phyloP scores from a whole-genome alignment of 805 yeast genomes.

The Brettanomyces sp. region DNA sequence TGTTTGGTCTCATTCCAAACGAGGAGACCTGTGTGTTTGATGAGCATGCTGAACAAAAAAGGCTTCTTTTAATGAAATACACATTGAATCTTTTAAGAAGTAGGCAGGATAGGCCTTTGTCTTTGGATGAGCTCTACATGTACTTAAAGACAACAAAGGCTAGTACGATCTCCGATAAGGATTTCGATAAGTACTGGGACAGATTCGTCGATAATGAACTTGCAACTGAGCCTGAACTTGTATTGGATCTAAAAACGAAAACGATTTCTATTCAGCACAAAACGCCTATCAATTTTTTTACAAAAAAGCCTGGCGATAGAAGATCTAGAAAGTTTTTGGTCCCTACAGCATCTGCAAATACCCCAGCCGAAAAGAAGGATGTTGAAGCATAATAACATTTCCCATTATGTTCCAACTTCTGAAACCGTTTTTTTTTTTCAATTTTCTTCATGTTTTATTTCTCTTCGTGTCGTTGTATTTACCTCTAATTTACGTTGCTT shows the following conservation, averaged over 20 bases:
- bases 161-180: conserved; percentile 43
- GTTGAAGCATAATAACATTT: too few relatives aligned
- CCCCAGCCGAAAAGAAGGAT: too few relatives aligned
- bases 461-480: too few relatives aligned
- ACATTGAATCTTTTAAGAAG: conserved; percentile 58
- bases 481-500: too few relatives aligned
- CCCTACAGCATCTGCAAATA: too few relatives aligned
- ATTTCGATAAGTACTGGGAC: conserved; percentile 68
- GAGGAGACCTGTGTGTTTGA: conserved; percentile 67
- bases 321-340: background rate
- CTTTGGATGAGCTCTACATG: conserved; percentile 63
- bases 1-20: conserved; percentile 51
- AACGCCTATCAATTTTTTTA: conserved; percentile 7
- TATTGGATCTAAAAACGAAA: conserved; percentile 44
- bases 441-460: too few relatives aligned
- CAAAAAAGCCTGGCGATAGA: background rate
- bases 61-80: conserved; percentile 55
- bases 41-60: conserved; percentile 56
- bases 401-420: too few relatives aligned
- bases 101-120: conserved; percentile 50
- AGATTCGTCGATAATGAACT: conserved; percentile 37
- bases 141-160: conserved; percentile 47
- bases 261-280: conserved; percentile 41
- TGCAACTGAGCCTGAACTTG: conserved; percentile 49
- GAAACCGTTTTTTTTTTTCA: too few relatives aligned